Base-by-base conservation (phyloP, 192 early-diverging fungal species). In the Coemansia sp. region DNA sequence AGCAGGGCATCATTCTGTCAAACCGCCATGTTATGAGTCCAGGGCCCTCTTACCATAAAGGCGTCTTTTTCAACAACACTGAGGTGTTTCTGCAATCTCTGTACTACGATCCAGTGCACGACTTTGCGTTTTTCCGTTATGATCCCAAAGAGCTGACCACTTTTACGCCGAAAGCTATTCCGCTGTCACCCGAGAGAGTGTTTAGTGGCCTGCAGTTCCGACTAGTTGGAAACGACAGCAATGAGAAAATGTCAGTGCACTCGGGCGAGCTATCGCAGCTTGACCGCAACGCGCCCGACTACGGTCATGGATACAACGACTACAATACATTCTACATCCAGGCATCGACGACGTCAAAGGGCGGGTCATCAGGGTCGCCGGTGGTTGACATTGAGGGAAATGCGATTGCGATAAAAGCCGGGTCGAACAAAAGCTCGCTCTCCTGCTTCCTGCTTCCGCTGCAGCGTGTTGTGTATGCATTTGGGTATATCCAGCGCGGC, bases 261-360 rank as follows among this genome's bases (percentile, higher is more conserved):
- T 80, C 87, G 25, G 90, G 90, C 33, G 87, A 86, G 11, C 50
- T 92, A 9, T 87, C 90, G 21, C 78, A 89, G 41, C 62, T 90
- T 19, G 87, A 92, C 69, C 70, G 90, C 34, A 85, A 83, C 50
- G 83, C 84, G 0, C 87, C 87, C 1, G 79, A 85, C 21, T 89
- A 88, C 48, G 81, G 80, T 52, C 51, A 40, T 14, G 27, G 33
- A 8, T 73, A 67, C 49, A 85, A 81, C 47, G 90, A 91, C 55
- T 85, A 87, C 61, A 92, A 90, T 60, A 92, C 88, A 0, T 92
- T 92, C 62, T 92, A 90, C 67, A 85, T 83, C n/a, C 84, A 87
- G 11, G 86, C 90, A 10, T 82, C 86, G 13, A 87, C 87, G 1
- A 85, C 84, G 49, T 74, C 71, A n/a, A 51, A 51, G 24, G 86